Evolutionary conservation across 2,329 filamentous ascomycete genomes (phyloP), one percentile per base, ranked within the genome.

Genomic region (Arachnomyces sp.): DNA sequence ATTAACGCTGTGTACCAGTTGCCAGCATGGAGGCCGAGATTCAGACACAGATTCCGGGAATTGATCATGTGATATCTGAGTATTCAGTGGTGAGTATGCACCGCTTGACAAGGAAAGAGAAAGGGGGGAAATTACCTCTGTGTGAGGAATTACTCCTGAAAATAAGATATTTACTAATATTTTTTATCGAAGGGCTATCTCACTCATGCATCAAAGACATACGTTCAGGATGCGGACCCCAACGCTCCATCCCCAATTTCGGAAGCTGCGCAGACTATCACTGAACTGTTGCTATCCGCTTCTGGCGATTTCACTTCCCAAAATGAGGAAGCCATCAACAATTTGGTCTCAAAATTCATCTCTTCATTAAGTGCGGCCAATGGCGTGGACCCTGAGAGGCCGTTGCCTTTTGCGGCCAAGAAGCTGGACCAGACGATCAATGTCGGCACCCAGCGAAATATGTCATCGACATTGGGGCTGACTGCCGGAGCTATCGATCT

Each of bases 391-490:
- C 74, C 79, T 36, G 78, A 87, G 62, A 71, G 74, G 48, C 80
- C 82, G 57, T 78, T 82, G 52, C 85, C 85, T 7, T 84, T 86
- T 14, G 77, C 79, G 6, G 86, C 90, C 44, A 87, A 75, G 65
- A 84, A 87, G 55, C 78, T 98, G 14, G 92, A 96, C 56, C 89
- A 96, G 65, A 86, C 89, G 45, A 86, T 95, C 64, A 86, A 95
- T 66, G 90, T 98, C 55, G 86, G 87, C 61, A 82, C 89, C 17
- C 87, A 95, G 68, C 78, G 87, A 50, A 95, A 95, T 66, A 90
- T 98, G 69, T 98, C 92, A 25, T 94, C 92, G 4, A 98, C 92
- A 2, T 68, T 98, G 51, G 90, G 88, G 15, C 80, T 98, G 37
- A 79, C 89, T 6, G 84, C 83, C 39, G 86, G 80, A 40, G 82